Conservation (phyloP, 257 asterid species). For the Solanum pinnatisectum region DNA sequence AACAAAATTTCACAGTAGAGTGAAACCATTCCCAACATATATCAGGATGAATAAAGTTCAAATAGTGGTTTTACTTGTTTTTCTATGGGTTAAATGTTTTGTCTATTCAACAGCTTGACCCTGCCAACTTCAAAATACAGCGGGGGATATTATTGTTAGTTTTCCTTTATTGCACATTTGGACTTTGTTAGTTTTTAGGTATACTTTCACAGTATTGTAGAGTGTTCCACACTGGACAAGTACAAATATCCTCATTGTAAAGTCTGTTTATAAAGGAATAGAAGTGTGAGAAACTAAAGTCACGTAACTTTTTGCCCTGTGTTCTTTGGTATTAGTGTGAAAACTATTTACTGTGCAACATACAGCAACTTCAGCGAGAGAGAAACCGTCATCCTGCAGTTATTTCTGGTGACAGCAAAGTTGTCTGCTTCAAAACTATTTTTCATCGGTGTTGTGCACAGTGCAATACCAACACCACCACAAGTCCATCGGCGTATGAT, state of each 20-base stretch:
- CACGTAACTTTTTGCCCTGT: not conserved
- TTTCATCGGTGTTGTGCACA: not conserved
- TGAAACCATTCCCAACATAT: not conserved
- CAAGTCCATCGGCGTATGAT: not conserved
- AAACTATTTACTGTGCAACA: not conserved
- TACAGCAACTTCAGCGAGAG: not conserved
- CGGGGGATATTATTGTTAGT: not conserved
- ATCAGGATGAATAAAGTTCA: not conserved
- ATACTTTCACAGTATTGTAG: not conserved
- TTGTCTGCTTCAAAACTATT: not conserved
- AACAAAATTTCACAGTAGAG: not conserved
- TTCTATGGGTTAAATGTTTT: not conserved
- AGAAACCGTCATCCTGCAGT: not conserved
- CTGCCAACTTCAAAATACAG: not conserved
- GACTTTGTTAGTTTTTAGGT: not conserved
- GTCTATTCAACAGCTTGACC: not conserved
- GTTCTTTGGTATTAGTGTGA: not conserved
- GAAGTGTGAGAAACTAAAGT: not conserved
- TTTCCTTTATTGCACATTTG: not conserved
- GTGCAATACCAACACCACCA: not conserved
- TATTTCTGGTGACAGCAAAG: not conserved
- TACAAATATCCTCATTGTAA: not conserved
- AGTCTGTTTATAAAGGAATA: not conserved
- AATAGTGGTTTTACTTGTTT: not conserved
- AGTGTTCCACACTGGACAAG: not conserved